Evolutionary conservation across 2,329 filamentous ascomycete species (phyloP).

Genomic region (Mycosphaerella sp.): DNA sequence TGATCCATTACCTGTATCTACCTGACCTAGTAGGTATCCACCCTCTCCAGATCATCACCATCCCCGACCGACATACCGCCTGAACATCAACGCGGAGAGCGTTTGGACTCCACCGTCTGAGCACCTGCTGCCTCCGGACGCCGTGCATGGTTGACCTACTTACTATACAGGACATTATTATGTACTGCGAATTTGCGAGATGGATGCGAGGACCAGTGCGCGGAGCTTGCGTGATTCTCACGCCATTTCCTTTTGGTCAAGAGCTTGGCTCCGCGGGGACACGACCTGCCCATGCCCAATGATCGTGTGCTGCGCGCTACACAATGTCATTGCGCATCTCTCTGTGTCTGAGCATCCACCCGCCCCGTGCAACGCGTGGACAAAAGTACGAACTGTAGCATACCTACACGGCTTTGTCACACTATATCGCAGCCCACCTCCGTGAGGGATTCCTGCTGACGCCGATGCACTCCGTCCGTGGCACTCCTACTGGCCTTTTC

Average conservation of each 20-base stretch:
- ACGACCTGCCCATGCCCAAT: not conserved
- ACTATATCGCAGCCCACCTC: too few relatives aligned
- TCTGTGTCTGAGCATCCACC: not conserved
- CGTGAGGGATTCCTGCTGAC: too few relatives aligned
- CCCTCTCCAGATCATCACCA: slow-evolving; percentile 1
- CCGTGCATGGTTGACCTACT: not conserved
- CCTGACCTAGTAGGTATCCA: not conserved
- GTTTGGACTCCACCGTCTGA: not conserved
- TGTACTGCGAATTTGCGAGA: not conserved
- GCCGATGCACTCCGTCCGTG: not conserved
- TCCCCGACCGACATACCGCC: slow-evolving; percentile 3
- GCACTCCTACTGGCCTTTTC: not conserved
- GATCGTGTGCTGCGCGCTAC: not conserved
- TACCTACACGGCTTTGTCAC: too few relatives aligned
- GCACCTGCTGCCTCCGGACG: not conserved
- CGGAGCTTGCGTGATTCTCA: slow-evolving; percentile 16
- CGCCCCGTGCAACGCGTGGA: too few relatives aligned
- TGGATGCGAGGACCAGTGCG: not conserved
- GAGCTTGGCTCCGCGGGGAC: slow-evolving; percentile 8
- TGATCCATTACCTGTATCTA: too few relatives aligned
- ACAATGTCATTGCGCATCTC: not conserved
- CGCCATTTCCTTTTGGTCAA: slow-evolving; percentile 6
- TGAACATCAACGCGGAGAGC: slow-evolving; percentile 8
- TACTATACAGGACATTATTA: too few relatives aligned
- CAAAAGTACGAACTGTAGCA: too few relatives aligned